Percentiles rank a stretch among this genome's conserved stretches.
phyloP scores from a whole-genome alignment of 2,329 filamentous ascomycete genomes.

The Calonectria fujianensis region DNA sequence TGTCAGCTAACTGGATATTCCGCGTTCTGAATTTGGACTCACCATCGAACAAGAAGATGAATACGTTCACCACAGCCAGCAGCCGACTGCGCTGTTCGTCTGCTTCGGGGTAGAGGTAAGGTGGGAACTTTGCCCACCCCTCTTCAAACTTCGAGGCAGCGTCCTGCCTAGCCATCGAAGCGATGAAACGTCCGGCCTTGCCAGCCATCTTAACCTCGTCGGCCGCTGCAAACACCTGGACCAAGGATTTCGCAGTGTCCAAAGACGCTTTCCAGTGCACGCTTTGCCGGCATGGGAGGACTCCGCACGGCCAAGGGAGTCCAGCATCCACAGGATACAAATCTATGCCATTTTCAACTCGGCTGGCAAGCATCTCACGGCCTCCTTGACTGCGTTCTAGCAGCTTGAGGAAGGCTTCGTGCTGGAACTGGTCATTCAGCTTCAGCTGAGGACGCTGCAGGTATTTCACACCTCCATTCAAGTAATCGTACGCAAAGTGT shows the following conservation, averaged over 20 bases:
- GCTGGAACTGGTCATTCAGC: not conserved
- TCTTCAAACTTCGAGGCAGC: not conserved
- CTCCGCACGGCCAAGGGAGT: not conserved
- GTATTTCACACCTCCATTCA: not conserved
- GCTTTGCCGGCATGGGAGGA: not conserved
- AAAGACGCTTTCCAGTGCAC: not conserved
- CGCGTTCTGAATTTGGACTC: not conserved
- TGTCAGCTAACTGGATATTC: too few species aligned
- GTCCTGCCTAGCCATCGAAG: not conserved
- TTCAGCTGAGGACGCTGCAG: not conserved
- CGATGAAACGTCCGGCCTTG: not conserved
- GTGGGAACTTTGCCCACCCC: conserved; percentile 1
- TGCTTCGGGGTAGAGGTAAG: not conserved
- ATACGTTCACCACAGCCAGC: not conserved
- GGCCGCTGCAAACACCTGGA: not conserved
- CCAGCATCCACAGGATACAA: not conserved
- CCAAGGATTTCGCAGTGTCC: not conserved
- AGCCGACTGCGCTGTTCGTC: not conserved
- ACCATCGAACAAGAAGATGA: not conserved
- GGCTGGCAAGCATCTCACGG: not conserved
- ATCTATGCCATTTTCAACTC: not conserved
- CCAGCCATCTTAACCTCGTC: not conserved
- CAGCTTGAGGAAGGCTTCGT: too few species aligned
- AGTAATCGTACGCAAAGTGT: not conserved
- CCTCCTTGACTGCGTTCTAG: too few species aligned